Conservation (phyloP, 1,284 basidiomycete genomes). For the Baeospora myosura region DNA sequence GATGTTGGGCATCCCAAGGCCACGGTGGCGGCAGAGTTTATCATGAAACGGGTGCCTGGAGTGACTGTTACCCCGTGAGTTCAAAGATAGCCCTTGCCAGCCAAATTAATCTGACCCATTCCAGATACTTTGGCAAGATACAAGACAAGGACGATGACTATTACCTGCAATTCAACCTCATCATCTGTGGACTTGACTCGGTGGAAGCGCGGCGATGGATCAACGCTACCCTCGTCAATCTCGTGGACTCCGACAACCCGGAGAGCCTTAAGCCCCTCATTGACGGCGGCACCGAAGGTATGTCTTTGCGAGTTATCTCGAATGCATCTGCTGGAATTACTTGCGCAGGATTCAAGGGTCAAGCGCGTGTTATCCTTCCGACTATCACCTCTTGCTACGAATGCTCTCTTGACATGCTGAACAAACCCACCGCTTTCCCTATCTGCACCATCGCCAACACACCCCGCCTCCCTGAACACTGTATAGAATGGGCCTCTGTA, state of each 20-base stretch:
- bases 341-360: constrained; percentile 87
- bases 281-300: constrained; percentile 97
- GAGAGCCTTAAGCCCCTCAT: constrained; percentile 97
- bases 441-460: constrained; percentile 99
- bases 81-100: neutral
- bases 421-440: constrained; percentile 94
- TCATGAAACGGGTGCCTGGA: constrained; percentile 92
- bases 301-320: constrained; percentile 8
- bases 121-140: constrained; percentile 92
- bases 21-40: constrained; percentile 86
- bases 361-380: constrained; percentile 94
- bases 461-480: constrained; percentile 95
- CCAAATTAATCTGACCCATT: constrained; percentile 12
- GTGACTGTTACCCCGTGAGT: constrained; percentile 89
- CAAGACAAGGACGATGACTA: constrained; percentile 97
- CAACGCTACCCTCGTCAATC: constrained; percentile 92
- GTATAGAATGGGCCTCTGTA: constrained; percentile 99
- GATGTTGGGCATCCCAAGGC: constrained; percentile 97
- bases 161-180: constrained; percentile 93
- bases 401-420: constrained; percentile 97
- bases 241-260: constrained; percentile 86
- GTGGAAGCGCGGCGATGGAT: constrained; percentile 98
- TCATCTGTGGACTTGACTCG: constrained; percentile 98
- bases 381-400: constrained; percentile 97
- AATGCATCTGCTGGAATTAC: constrained; percentile 3